Evolutionary conservation across 441 rosid species (phyloP), one percentile per base, ranked within the genome.

Genomic region (Populus hybrid): DNA sequence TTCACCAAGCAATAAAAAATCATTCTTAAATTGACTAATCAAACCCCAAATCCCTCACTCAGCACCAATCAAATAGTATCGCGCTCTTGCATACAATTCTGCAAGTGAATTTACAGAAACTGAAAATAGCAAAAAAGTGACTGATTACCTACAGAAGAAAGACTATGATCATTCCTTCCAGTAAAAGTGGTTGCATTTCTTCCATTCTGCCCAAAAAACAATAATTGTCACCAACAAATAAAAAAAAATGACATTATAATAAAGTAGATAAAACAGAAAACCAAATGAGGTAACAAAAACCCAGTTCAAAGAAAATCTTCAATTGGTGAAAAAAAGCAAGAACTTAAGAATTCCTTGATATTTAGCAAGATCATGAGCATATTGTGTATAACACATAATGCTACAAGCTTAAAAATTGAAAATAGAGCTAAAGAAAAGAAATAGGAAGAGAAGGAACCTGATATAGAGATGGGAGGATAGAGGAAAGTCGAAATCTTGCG

Each of bases 81-180:
- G 10, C 23, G 4, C 4, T 70, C 73, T 38, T 70, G 59, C 14
- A 38, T 38, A 40, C n/a, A 50, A 50, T 50, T 14, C 56, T 50
- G 56, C 56, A 50, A 50, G 11, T 38, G 66, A 16, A 28, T 12
- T 29, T 9, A 28, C 14, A 53, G 21, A 72, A 20, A 7, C 56
- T 6, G 4, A 26, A 50, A 24, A 73, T 9, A 24, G 33, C 29
- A 5, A 28, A 16, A 5, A 21, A 24, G 59, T 64, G 28, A 10
- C 40, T n/a, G 16, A 33, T 80, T 88, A 91, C 95, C 93, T 75
- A 74, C 76, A 80, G 89, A 84, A 77, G 91, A 89, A 72, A 85
- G 77, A 82, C 64, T 23, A 50, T 80, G 78, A 2, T 26, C 69
- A 71, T 73, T 69, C 81, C 70, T 78, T 77, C 86, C 78, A 72